Evolutionary conservation across 2,329 filamentous ascomycete genomes (phyloP), one percentile per base, ranked within the genome.

Genomic region (Colletotrichum phormii): DNA sequence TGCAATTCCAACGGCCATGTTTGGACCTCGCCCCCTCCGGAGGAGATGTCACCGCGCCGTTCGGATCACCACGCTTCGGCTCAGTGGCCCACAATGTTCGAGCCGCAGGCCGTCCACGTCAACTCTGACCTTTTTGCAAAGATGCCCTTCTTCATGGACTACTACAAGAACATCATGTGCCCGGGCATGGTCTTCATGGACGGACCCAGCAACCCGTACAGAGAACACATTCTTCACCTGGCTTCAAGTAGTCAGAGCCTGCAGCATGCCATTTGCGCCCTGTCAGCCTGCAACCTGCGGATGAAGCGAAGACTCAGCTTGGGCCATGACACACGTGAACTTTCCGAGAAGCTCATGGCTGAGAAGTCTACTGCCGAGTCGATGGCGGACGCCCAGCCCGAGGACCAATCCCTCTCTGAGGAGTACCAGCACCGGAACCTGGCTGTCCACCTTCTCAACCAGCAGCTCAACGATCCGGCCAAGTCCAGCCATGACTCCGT

Each of bases 161-260:
- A 98, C 83, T 98, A 97, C 83, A 93, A 95, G 79, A 95, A 95
- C 81, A 94, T 94, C 79, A 95, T 98, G 84, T 97, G 95, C 76
- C 94, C 94, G 5, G 94, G 95, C 72, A 94, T 98, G 82, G 95
- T 98, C 63, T 94, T 95, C 76, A 95, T 98, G 81, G 96, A 98
- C 80, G 92, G 92, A 12, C 93, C 94, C 1, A 89, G 88, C 74
- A 98, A 98, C 81, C 96, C 96, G 1, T 98, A 96, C 80, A 89
- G 95, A 74, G 91, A 92, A 77, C 93, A 97, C 79, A 91, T 98
- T 67, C 87, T 98, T 72, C 91, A 91, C 67, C 87, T 98, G 63
- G 94, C 95, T 13, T 88, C 91, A 75, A 88, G 89, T 72, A 97
- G 94, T 81, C 91, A 93, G 77, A 95, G 94, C 76, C 85, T 98